phyloP scores from a whole-genome alignment of 2,329 filamentous ascomycete species.

The Sporothrix brunneoviolacea region DNA sequence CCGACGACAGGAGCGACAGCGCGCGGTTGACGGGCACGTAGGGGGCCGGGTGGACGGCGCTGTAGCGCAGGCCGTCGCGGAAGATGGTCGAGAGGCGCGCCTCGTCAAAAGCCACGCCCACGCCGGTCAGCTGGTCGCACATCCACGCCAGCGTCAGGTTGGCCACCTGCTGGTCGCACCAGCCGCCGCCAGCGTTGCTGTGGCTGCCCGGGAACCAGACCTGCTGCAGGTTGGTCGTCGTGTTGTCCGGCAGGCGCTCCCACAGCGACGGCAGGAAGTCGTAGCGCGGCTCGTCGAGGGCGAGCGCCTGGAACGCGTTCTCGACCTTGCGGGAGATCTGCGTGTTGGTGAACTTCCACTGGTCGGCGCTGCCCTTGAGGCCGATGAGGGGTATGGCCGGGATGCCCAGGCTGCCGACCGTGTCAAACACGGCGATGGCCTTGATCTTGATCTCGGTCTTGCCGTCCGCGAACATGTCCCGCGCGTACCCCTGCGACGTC shows the following conservation, averaged over 20 bases:
- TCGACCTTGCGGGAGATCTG: conserved; percentile 35
- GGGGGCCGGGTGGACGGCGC: conserved; percentile 28
- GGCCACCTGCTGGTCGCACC: conserved; percentile 33
- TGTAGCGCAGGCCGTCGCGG: conserved; percentile 24
- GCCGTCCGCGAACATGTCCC: conserved; percentile 24
- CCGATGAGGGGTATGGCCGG: conserved; percentile 34
- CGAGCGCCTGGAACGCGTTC: conserved; percentile 45
- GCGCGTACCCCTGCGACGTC: conserved; percentile 28
- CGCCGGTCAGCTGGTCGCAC: conserved; percentile 28
- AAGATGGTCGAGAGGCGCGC: conserved; percentile 22
- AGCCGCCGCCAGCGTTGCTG: conserved; percentile 56
- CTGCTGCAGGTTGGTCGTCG: conserved; percentile 26
- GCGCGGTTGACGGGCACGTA: conserved; percentile 16
- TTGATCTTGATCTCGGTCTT: conserved; percentile 33
- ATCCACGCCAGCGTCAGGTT: conserved; percentile 30
- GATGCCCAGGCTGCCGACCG: conserved; percentile 39
- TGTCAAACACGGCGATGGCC: conserved; percentile 45
- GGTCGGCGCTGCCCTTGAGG: conserved; percentile 30
- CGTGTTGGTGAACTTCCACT: conserved; percentile 36
- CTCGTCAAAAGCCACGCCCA: conserved; percentile 28
- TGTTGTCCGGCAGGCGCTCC: conserved; percentile 27
- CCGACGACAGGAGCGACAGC: neutral
- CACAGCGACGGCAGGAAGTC: conserved; percentile 37
- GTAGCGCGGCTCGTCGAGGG: conserved; percentile 41
- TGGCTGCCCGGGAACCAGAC: conserved; percentile 58